Conservation (phyloP, 2,329 filamentous ascomycete species). For the Talaromyces rugulosus region DNA sequence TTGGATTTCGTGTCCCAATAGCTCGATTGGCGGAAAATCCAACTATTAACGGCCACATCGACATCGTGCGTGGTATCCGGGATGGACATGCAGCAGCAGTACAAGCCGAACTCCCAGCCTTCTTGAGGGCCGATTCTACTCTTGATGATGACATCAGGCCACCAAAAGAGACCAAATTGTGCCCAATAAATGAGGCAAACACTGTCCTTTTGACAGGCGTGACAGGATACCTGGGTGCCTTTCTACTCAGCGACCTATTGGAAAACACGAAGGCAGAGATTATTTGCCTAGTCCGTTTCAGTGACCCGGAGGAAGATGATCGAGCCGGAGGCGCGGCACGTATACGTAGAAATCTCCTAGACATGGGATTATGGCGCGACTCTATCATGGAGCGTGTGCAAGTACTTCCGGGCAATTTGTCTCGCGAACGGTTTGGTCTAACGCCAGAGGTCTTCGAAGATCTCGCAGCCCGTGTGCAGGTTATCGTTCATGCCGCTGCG, state of each 20-base stretch:
- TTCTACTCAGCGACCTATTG: conserved; percentile 65
- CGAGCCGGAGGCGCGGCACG: conserved; percentile 65
- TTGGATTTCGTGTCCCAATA: conserved; percentile 70
- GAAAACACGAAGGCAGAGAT: conserved; percentile 66
- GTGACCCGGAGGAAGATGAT: conserved; percentile 61
- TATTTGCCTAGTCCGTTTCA: conserved; percentile 69
- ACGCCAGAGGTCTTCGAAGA: conserved; percentile 61
- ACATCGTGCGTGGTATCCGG: conserved; percentile 65
- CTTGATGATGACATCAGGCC: conserved; percentile 68
- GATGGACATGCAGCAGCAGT: conserved; percentile 71
- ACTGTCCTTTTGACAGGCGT: conserved; percentile 70
- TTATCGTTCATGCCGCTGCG: conserved; percentile 73
- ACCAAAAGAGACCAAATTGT: conserved; percentile 47
- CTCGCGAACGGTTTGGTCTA: conserved; percentile 65
- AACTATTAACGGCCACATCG: conserved; percentile 67
- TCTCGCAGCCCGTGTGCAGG: conserved; percentile 62
- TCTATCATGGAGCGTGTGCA: conserved; percentile 73
- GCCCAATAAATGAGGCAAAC: conserved; percentile 60
- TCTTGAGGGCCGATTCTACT: conserved; percentile 62
- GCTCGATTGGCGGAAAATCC: conserved; percentile 66
- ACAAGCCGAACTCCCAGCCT: conserved; percentile 68
- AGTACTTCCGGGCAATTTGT: conserved; percentile 69
- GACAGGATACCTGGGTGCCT: conserved; percentile 72
- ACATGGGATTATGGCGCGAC: conserved; percentile 72
- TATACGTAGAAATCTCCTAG: conserved; percentile 71